Percentiles rank a stretch among this genome's conserved stretches.
Evolutionary conservation across 257 asterid species (phyloP).

Genomic region (Handroanthus guayacan): DNA sequence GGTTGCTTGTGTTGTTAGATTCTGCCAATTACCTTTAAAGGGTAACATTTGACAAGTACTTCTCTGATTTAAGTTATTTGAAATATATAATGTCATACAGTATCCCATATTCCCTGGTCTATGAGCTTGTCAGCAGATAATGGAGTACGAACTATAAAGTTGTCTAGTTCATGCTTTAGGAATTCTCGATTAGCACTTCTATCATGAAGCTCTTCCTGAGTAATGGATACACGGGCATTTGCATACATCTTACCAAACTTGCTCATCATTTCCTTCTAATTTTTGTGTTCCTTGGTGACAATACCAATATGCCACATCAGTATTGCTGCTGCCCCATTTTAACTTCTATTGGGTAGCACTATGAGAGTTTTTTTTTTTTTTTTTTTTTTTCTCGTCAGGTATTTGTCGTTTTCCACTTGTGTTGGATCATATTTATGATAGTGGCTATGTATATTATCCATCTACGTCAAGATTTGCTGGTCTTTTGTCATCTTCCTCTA

Average conservation of each 20-base stretch:
- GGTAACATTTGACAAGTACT: constrained; percentile 9
- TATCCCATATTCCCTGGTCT: background rate
- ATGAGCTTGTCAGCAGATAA: background rate
- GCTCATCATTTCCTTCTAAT: background rate
- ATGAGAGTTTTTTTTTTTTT: background rate
- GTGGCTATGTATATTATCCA: background rate
- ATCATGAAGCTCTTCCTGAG: constrained; percentile 13
- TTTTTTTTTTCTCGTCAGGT: background rate
- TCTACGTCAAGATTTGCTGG: background rate
- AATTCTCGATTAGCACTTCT: background rate
- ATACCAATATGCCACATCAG: background rate
- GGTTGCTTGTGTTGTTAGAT: constrained; percentile 16
- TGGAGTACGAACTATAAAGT: background rate
- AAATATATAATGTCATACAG: background rate
- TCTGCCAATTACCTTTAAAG: constrained; percentile 4
- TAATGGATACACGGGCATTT: background rate
- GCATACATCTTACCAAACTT: background rate
- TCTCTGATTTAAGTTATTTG: background rate
- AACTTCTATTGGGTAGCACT: background rate
- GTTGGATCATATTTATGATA: background rate
- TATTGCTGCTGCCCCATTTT: background rate
- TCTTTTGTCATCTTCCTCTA: too few species aligned
- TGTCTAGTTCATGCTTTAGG: constrained; percentile 3
- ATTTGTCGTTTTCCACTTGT: background rate
- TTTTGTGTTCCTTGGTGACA: constrained; percentile 13